Base-by-base conservation (phyloP, 768 basidiomycete species). In the Boletus speciosus region DNA sequence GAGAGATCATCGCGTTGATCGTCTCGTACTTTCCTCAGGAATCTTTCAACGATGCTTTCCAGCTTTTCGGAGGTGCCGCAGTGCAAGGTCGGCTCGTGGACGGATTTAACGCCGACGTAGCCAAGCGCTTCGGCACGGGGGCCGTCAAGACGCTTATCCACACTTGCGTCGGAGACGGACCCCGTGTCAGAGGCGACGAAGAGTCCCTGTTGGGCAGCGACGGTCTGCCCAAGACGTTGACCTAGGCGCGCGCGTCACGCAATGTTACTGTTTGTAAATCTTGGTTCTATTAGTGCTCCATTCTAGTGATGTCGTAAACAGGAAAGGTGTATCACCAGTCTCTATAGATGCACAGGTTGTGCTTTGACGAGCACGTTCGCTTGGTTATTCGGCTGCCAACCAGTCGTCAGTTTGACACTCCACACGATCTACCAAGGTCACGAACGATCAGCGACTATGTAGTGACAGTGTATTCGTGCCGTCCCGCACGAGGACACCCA, bases 111-210 rank as follows among this genome's bases (percentile, higher is more conserved):
- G 75, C 74, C 35, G 80, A 74, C 38, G 91, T 95, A 3, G 86
- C 88, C 35, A 86, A 85, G 70, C 78, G 75, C 46, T 91, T 84
- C 66, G 81, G 79, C 16, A 74, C 80, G 8, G 94, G 90, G 1
- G 84, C 89, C 2, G 93, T 98, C 38, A 92, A 92, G 72, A 78
- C 84, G 4, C 78, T 98, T 66, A 98, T 98, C 49, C 93, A 96
- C 71, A 98, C 96, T 9, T 77, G 80, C 42, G 91, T 98, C 8
- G 96, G 96, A 1, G 94, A 93, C 65, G 95, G 96, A 0, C 96
- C 96, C 0, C 78, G 88, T 58, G 81, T 82, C 16, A 70, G 97
- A 35, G 78, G 71, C 32, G 64, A 69, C 0, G 80, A 80, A 47
- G 89, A 91, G 61, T 72, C 83, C 23, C 66, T 99, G 59, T 71